These are phyloP conservation scores for Crithidia brevicula DNA, from an alignment of 208 protist genomes.

Conservation along the genomic window DNA sequence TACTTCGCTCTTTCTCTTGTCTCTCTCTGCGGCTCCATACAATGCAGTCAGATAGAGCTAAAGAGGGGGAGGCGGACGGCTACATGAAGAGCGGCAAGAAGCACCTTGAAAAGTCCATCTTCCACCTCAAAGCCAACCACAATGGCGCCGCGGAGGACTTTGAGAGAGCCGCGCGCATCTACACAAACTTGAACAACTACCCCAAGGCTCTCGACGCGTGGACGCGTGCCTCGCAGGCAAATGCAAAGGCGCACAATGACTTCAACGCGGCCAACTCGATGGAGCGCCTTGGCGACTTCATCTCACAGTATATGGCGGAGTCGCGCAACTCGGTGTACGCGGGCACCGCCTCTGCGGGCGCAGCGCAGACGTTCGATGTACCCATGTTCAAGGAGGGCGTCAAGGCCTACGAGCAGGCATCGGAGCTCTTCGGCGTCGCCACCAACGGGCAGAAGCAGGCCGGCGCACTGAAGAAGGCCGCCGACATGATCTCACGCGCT, in stretches of 20 bases:
- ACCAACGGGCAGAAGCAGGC: slow-evolving; percentile 37
- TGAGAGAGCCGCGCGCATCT: slow-evolving; percentile 76
- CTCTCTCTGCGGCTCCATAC: not conserved
- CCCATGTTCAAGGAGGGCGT: slow-evolving; percentile 30
- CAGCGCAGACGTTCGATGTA: slow-evolving; percentile 5
- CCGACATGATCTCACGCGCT: slow-evolving; percentile 19
- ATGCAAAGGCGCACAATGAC: slow-evolving; percentile 55
- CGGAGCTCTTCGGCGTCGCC: slow-evolving; percentile 27
- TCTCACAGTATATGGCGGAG: slow-evolving; percentile 20
- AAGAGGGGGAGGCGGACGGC: slow-evolving; percentile 51
- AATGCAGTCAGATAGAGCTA: slow-evolving; percentile 22
- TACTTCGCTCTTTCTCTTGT: not conserved
- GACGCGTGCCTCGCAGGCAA: slow-evolving; percentile 40
- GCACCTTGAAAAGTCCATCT: slow-evolving; percentile 52
- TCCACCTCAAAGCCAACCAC: slow-evolving; percentile 65
- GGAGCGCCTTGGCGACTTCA: slow-evolving; percentile 49
- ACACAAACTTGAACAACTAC: slow-evolving; percentile 44
- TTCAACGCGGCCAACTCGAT: slow-evolving; percentile 55
- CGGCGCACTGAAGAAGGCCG: slow-evolving; percentile 39
- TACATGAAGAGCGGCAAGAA: slow-evolving; percentile 64
- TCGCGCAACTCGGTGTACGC: slow-evolving; percentile 14
- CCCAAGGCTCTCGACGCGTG: slow-evolving; percentile 49
- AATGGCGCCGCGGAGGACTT: slow-evolving; percentile 65
- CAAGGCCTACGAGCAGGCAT: slow-evolving; percentile 44
- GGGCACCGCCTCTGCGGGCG: not conserved